A percentile compares a stretch with the other conserved stretches of the same genome.
phyloP scores from a whole-genome alignment of 371 early-diverging fungal genomes.

The Quaeritorhiza haematococci region DNA sequence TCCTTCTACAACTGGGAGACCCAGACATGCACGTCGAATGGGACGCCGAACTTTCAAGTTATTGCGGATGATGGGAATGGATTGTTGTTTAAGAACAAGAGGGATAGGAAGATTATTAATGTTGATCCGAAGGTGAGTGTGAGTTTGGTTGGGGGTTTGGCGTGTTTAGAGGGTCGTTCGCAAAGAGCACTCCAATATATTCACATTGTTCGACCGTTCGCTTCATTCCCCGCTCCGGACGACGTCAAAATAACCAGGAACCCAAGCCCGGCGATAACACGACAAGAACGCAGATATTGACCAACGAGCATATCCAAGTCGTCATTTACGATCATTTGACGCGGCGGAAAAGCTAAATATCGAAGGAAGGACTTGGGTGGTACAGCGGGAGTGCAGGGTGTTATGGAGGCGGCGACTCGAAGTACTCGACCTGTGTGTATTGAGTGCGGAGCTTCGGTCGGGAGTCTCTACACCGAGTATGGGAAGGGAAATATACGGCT shows the following conservation, averaged over 20 bases:
- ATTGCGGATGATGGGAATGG: slow-evolving; percentile 53
- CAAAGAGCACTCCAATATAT: no score
- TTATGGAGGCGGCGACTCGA: no score
- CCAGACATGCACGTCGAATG: slow-evolving; percentile 45
- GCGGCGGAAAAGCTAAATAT: slow-evolving; percentile 37
- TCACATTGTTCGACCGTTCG: no score
- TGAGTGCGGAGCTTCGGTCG: slow-evolving; percentile 75
- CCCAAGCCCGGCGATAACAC: slow-evolving; percentile 52
- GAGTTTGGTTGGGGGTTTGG: no score
- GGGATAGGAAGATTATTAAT: slow-evolving; percentile 54
- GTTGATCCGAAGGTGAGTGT: slow-evolving; percentile 52
- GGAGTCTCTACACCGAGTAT: slow-evolving; percentile 81
- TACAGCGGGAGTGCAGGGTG: background rate
- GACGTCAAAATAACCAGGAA: no score
- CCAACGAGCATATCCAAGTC: slow-evolving; percentile 48
- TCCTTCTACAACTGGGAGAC: slow-evolving; percentile 58
- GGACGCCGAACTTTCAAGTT: slow-evolving; percentile 54
- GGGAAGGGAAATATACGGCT: slow-evolving; percentile 84
- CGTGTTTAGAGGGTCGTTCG: no score
- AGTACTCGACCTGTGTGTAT: no score
- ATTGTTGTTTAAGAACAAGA: slow-evolving; percentile 50
- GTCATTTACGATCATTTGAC: slow-evolving; percentile 55
- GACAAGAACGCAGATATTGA: slow-evolving; percentile 34
- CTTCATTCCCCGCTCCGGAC: no score
- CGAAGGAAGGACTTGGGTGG: background rate